Conservation (phyloP, 768 basidiomycete genomes). For the Piloderma croceum region DNA sequence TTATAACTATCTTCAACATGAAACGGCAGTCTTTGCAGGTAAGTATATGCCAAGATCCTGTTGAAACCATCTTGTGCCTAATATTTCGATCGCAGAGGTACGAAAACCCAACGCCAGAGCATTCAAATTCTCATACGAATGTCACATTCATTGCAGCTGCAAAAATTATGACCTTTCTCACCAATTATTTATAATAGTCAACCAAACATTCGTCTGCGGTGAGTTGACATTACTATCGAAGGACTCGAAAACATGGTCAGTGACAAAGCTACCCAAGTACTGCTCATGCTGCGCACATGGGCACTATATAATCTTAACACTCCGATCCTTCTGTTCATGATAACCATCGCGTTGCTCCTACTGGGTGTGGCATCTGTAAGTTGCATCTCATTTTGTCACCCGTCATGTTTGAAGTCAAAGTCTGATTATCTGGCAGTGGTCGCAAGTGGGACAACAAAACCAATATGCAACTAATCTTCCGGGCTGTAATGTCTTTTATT, state of each 20-base stretch:
- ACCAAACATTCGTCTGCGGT: constrained; percentile 5
- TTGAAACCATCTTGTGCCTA: no score
- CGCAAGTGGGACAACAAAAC: no score
- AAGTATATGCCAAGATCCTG: no score
- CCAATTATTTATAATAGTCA: constrained; percentile 3
- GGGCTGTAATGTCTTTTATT: no score
- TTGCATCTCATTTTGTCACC: background rate
- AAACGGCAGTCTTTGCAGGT: constrained; percentile 1
- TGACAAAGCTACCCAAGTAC: background rate
- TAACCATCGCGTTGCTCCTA: constrained; percentile 1
- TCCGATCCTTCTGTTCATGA: constrained; percentile 2
- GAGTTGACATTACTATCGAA: no score
- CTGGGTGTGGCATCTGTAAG: constrained; percentile 2
- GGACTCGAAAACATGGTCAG: background rate
- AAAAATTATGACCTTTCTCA: constrained; percentile 2
- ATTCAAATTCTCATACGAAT: no score
- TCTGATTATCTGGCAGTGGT: no score
- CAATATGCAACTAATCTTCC: no score
- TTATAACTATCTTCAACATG: constrained; percentile 4
- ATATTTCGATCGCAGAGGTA: no score
- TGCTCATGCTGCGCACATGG: constrained; percentile 7
- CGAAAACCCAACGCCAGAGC: no score
- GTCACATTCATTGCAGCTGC: constrained; percentile 2
- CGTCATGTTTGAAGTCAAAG: no score
- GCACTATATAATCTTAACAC: constrained; percentile 5